Conservation (phyloP, 2,329 filamentous ascomycete species). For the Microcyclospora tardicrescens region DNA sequence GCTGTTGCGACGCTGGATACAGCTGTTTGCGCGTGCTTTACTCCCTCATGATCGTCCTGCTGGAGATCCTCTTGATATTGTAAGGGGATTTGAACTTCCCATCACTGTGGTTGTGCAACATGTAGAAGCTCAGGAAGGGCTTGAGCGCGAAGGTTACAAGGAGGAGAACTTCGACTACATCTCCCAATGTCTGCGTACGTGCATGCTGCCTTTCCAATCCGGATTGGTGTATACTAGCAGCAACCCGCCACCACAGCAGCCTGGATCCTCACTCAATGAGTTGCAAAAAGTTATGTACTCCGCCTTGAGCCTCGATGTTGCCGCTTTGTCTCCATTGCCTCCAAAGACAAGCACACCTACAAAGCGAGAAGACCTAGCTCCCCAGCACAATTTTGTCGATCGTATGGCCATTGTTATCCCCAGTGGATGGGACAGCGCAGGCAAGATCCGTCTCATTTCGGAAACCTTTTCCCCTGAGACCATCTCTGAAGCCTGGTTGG, state of each 20-base stretch:
- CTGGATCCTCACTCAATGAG: slow-evolving; percentile 19
- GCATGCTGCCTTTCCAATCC: slow-evolving; percentile 65
- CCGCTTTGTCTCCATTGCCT: slow-evolving; percentile 12
- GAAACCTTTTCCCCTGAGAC: slow-evolving; percentile 88
- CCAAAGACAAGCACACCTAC: slow-evolving; percentile 50
- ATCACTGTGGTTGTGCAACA: slow-evolving; percentile 95
- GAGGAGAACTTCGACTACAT: slow-evolving; percentile 96
- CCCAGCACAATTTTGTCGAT: slow-evolving; percentile 46
- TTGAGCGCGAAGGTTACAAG: slow-evolving; percentile 88
- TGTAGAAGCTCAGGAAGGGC: slow-evolving; percentile 76
- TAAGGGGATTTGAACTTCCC: slow-evolving; percentile 83
- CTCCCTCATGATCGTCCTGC: slow-evolving; percentile 46
- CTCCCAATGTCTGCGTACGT: slow-evolving; percentile 79
- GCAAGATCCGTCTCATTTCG: slow-evolving; percentile 82
- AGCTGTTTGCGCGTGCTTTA: slow-evolving; percentile 65
- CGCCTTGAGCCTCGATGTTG: slow-evolving; percentile 45
- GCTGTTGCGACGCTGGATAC: slow-evolving; percentile 79
- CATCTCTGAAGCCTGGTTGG: slow-evolving; percentile 63
- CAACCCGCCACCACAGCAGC: slow-evolving; percentile 20
- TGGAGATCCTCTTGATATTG: slow-evolving; percentile 61
- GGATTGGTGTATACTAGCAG: slow-evolving; percentile 33
- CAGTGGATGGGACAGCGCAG: slow-evolving; percentile 97
- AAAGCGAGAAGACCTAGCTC: slow-evolving; percentile 39
- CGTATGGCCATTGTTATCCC: slow-evolving; percentile 89
- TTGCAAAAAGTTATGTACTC: slow-evolving; percentile 73